These are phyloP conservation scores for Nephelium lappaceum DNA, from an alignment of 345 rosid genomes.

Conservation along the genomic window DNA sequence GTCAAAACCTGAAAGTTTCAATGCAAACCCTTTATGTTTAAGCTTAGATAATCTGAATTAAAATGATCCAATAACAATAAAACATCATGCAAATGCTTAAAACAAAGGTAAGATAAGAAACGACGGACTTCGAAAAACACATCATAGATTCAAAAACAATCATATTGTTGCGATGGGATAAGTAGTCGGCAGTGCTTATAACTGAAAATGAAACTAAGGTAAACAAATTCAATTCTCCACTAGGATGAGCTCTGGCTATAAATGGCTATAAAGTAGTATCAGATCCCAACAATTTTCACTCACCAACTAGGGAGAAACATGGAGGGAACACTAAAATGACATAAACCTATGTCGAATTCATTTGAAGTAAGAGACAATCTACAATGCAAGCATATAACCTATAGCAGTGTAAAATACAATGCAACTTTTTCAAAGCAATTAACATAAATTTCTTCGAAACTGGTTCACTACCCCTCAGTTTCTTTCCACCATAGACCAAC, in stretches of 20 bases:
- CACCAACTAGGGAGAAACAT: not conserved
- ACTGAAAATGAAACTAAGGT: not conserved
- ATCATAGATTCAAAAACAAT: not conserved
- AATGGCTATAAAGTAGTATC: not conserved
- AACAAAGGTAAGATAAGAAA: not conserved
- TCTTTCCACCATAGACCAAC: no score
- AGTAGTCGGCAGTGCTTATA: not conserved
- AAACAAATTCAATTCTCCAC: not conserved
- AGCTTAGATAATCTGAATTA: constrained; percentile 29
- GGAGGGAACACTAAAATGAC: not conserved
- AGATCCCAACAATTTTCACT: not conserved
- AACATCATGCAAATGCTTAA: not conserved
- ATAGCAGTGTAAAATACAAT: no score
- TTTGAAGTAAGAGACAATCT: not conserved
- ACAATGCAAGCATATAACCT: not conserved
- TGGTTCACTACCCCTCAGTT: not conserved
- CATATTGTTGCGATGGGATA: not conserved
- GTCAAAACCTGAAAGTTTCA: constrained; percentile 19
- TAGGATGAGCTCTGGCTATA: not conserved
- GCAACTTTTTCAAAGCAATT: not conserved
- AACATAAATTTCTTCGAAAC: not conserved
- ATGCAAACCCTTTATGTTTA: constrained; percentile 19
- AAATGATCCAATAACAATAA: not conserved
- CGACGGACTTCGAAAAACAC: not conserved
- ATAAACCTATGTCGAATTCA: not conserved